phyloP scores from a whole-genome alignment of 2,329 filamentous ascomycete genomes.

The Hymenoscyphus albidus region DNA sequence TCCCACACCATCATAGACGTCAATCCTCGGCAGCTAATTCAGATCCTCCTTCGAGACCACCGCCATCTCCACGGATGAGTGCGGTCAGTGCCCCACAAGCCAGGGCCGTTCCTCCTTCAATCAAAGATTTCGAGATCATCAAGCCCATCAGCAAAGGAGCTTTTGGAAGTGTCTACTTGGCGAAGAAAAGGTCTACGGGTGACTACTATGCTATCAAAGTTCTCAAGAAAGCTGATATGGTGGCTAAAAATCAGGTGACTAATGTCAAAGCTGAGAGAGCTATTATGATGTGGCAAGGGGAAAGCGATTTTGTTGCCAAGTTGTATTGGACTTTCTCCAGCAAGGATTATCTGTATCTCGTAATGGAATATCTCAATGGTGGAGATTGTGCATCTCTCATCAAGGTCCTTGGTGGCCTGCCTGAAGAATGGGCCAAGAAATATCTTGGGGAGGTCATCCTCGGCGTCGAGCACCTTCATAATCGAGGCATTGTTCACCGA shows the following conservation, averaged over 20 bases:
- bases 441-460: conserved; percentile 94
- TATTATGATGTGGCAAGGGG: conserved; percentile 99
- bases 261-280: conserved; percentile 98
- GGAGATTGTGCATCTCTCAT: conserved; percentile 96
- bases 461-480: conserved; percentile 95
- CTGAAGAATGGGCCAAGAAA: conserved; percentile 97
- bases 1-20: conserved; percentile 70
- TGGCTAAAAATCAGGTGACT: conserved; percentile 98
- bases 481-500: conserved; percentile 90
- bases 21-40: conserved; percentile 90
- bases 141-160: conserved; percentile 99
- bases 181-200: conserved; percentile 97
- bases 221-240: conserved; percentile 99
- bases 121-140: conserved; percentile 99
- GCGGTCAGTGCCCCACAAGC: conserved; percentile 77
- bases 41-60: conserved; percentile 53
- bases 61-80: conserved; percentile 76
- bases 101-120: conserved; percentile 86
- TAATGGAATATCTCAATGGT: conserved; percentile 98
- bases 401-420: conserved; percentile 85
- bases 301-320: conserved; percentile 98
- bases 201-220: conserved; percentile 99
- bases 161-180: conserved; percentile 95
- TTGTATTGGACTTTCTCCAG: conserved; percentile 99
- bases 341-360: conserved; percentile 96